These are phyloP conservation scores for Wakefieldia striispora DNA, from an alignment of 768 basidiomycete species.

Conservation along the genomic window DNA sequence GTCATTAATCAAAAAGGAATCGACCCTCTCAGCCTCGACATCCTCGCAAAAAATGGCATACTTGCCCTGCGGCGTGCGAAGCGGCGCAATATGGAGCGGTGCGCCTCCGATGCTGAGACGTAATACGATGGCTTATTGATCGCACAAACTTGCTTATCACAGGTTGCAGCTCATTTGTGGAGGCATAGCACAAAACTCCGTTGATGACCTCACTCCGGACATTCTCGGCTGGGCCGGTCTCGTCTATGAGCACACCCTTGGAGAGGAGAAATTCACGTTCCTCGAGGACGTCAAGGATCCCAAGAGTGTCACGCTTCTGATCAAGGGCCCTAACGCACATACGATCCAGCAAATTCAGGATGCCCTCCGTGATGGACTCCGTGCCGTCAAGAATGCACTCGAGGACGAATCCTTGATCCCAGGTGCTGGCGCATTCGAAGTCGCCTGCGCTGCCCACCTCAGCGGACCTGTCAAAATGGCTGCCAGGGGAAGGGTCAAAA, in stretches of 20 bases:
- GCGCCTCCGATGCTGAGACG: constrained; percentile 22
- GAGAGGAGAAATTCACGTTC: constrained; percentile 98
- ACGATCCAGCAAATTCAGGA: constrained; percentile 97
- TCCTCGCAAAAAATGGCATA: constrained; percentile 95
- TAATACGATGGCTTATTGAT: constrained; percentile 30
- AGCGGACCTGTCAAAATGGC: constrained; percentile 73
- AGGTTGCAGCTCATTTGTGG: constrained; percentile 94
- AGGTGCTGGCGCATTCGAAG: constrained; percentile 97
- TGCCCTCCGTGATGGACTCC: constrained; percentile 94
- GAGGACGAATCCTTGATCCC: constrained; percentile 89
- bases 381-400: constrained; percentile 94
- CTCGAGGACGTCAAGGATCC: constrained; percentile 95
- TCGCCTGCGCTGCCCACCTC: constrained; percentile 86
- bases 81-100: constrained; percentile 99
- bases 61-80: constrained; percentile 93
- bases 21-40: constrained; percentile 93
- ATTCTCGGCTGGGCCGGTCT: constrained; percentile 96
- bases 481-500: constrained; percentile 93
- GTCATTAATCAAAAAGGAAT: constrained; percentile 99
- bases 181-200: constrained; percentile 95
- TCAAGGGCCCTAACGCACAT: constrained; percentile 97
- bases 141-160: constrained; percentile 11
- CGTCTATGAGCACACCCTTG: constrained; percentile 98
- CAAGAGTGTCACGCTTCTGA: constrained; percentile 91
- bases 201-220: constrained; percentile 90